Evolutionary conservation across 192 early-diverging fungal species (phyloP).

Genomic region (Coemansia sp.): DNA sequence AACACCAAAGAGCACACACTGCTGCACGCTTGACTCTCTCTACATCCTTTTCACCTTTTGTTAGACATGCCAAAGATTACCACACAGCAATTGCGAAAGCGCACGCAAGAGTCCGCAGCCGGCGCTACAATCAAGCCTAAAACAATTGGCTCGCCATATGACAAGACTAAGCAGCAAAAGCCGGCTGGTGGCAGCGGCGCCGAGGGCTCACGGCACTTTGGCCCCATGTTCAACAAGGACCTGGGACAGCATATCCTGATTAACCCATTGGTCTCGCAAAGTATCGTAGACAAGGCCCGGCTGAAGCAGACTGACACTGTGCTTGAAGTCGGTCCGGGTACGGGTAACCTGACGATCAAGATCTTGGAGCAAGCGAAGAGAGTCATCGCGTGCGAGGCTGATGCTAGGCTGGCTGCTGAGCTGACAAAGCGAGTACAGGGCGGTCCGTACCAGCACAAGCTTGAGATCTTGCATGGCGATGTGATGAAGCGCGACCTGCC

Average conservation of each 20-base stretch:
- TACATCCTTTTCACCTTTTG: background rate
- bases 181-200: conserved; percentile 8
- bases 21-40: background rate
- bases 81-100: conserved; percentile 51
- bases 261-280: conserved; percentile 94
- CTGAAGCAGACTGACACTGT: conserved; percentile 70
- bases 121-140: conserved; percentile 37
- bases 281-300: conserved; percentile 95
- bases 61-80: conserved; percentile 54
- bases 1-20: background rate
- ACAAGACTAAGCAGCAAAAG: conserved; percentile 15
- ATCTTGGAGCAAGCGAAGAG: conserved; percentile 92
- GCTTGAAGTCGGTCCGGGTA: conserved; percentile 97
- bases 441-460: conserved; percentile 58
- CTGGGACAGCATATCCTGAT: conserved; percentile 98
- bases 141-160: conserved; percentile 48
- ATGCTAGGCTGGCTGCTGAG: conserved; percentile 95
- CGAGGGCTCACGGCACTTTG: conserved; percentile 58
- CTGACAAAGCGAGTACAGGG: conserved; percentile 95
- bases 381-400: conserved; percentile 94
- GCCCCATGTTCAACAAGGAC: conserved; percentile 95
- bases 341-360: conserved; percentile 95
- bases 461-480: conserved; percentile 97
- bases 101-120: conserved; percentile 49
- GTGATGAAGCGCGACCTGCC: conserved; percentile 97